These are phyloP conservation scores for Solanum dulcamara DNA, from an alignment of 257 asterid species.

Conservation along the genomic window DNA sequence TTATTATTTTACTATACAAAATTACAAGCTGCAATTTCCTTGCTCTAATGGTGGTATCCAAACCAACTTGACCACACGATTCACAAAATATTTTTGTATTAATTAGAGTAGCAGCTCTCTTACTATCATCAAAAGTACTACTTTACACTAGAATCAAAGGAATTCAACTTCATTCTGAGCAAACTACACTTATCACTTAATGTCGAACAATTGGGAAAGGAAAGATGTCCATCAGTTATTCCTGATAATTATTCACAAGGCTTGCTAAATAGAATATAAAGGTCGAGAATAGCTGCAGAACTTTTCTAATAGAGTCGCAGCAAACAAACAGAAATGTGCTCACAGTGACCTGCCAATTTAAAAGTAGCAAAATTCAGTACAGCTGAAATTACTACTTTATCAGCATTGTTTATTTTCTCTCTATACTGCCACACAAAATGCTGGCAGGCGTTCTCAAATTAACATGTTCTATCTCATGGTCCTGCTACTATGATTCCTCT, in stretches of 20 bases:
- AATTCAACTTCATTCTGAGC: neutral
- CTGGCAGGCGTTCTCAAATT: neutral
- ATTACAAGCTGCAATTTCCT: no score
- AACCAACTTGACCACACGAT: no score
- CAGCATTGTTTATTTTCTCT: neutral
- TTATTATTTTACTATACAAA: no score
- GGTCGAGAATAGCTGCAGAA: neutral
- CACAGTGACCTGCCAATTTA: neutral
- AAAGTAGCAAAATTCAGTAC: neutral
- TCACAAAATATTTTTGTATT: no score
- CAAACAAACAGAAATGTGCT: neutral
- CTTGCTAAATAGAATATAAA: neutral
- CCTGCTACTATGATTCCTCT: slow-evolving; percentile 9
- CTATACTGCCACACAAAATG: neutral
- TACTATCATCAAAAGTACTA: neutral
- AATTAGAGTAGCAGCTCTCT: neutral
- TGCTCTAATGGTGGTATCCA: no score
- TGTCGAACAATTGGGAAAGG: neutral
- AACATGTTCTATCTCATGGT: neutral
- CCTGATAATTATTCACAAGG: neutral
- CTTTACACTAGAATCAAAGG: neutral
- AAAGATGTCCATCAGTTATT: neutral
- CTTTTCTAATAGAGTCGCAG: neutral
- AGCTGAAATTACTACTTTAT: neutral
- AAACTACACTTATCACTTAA: neutral